A percentile compares a stretch with the other conserved stretches of the same genome.
Evolutionary conservation across 495 filamentous ascomycete genomes (phyloP).

Genomic region (Apodospora peruviana): DNA sequence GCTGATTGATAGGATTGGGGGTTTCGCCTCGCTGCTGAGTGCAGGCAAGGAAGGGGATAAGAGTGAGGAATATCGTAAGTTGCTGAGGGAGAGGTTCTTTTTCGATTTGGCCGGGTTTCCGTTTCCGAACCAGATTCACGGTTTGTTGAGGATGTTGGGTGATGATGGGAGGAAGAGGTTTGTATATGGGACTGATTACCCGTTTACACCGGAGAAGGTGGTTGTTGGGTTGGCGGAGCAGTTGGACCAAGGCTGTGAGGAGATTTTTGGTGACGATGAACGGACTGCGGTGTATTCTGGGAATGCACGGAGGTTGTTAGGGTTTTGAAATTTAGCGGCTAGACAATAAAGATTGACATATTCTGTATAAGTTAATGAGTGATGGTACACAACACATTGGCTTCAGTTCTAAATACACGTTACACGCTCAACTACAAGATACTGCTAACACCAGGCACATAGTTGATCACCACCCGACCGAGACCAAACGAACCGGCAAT

Average conservation of each 20-base stretch:
- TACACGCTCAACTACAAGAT: not conserved
- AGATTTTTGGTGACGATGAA: not conserved
- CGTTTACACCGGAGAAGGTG: not conserved
- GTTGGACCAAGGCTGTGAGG: not conserved
- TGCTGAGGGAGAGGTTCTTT: not conserved
- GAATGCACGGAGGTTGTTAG: not conserved
- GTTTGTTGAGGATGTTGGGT: not conserved
- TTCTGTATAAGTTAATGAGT: not conserved
- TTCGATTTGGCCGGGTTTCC: not conserved
- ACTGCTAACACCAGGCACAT: not conserved
- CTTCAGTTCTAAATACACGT: no score
- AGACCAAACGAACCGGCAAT: not conserved
- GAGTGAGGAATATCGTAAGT: not conserved
- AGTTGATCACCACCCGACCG: not conserved
- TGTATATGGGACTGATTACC: constrained; percentile 1
- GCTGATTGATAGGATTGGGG: not conserved
- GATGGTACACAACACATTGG: no score
- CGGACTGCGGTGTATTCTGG: not conserved
- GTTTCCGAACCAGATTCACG: not conserved
- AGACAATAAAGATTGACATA: not conserved
- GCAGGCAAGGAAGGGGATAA: not conserved
- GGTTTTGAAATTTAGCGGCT: not conserved
- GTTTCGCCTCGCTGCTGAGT: not conserved
- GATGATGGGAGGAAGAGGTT: not conserved
- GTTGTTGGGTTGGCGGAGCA: not conserved